These are phyloP conservation scores for Pichia sp. DNA, from an alignment of 1,139 yeast species.

Conservation along the genomic window DNA sequence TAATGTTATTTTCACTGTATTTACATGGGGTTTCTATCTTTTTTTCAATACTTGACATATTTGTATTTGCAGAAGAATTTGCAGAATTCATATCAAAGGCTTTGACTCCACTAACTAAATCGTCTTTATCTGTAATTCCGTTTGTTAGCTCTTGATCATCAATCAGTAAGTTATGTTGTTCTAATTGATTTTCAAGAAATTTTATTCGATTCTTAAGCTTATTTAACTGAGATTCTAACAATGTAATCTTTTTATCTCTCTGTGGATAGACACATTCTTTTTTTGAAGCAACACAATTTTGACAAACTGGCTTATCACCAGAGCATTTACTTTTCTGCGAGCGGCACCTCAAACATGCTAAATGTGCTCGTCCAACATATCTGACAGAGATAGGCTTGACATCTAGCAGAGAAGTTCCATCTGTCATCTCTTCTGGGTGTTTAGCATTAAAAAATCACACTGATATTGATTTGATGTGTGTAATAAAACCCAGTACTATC, in stretches of 20 bases:
- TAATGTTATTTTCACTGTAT: not conserved
- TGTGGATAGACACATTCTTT: constrained; percentile 40
- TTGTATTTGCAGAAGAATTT: not conserved
- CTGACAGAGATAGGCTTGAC: constrained; percentile 6
- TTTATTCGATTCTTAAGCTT: constrained; percentile 34
- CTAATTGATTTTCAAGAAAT: constrained; percentile 28
- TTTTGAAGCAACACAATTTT: constrained; percentile 11
- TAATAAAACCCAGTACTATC: not conserved
- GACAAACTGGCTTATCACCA: constrained; percentile 27
- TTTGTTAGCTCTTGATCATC: not conserved
- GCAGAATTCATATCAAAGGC: not conserved
- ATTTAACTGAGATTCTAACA: constrained; percentile 43
- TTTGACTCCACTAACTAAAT: not conserved
- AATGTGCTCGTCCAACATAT: constrained; percentile 15
- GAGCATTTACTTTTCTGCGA: constrained; percentile 34
- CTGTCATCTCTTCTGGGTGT: not conserved
- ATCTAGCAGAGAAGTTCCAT: not conserved
- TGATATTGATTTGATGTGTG: not conserved
- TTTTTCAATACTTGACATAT: not conserved
- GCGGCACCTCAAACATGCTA: constrained; percentile 31
- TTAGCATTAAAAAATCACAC: not conserved
- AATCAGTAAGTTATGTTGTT: not conserved
- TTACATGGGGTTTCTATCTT: not conserved
- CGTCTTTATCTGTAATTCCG: not conserved
- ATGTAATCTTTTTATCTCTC: constrained; percentile 41